Evolutionary conservation across 129 eudicot genomes (phyloP).

Genomic region (Helianthus annuus): HanXRQr2.0-SUNRISE NC_035440.2:148582115-148582614

Average conservation of each 20-base stretch:
- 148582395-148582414: constrained; percentile 83
- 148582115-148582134: no score
- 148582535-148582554: constrained; percentile 73
- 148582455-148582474: constrained; percentile 83
- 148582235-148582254: no score
- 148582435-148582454: constrained; percentile 88
- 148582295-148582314: no score
- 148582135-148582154: no score
- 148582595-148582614: constrained; percentile 85
- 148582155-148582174: no score
- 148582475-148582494: background rate
- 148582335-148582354: constrained; percentile 26
- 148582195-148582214: no score
- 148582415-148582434: constrained; percentile 55
- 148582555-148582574: constrained; percentile 90
- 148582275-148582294: no score
- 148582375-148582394: constrained; percentile 97
- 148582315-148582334: background rate
- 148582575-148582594: constrained; percentile 75
- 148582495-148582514: background rate
- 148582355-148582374: constrained; percentile 78
- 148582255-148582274: no score
- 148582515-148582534: background rate
- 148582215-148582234: no score
- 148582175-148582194: no score